A percentile compares a stretch with the other conserved stretches of the same genome.
Evolutionary conservation across 1,139 yeast species (phyloP).

Genomic region (Lodderomyces parapsilosis): DNA sequence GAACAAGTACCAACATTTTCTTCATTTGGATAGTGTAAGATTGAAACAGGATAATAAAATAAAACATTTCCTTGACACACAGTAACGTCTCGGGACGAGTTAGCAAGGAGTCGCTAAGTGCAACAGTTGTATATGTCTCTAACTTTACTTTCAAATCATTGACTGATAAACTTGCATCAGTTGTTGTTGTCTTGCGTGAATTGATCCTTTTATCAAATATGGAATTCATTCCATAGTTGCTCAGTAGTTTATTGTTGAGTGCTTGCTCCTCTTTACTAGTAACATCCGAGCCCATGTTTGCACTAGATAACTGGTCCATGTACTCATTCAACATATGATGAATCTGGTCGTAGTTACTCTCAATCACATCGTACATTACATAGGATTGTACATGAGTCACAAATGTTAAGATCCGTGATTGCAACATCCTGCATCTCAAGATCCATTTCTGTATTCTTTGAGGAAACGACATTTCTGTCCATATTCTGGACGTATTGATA

Average conservation of each 20-base stretch:
- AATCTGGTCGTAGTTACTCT: constrained; percentile 43
- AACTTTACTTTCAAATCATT: constrained; percentile 50
- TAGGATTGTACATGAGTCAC: constrained; percentile 56
- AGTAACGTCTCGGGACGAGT: constrained; percentile 59
- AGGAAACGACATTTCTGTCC: constrained; percentile 54
- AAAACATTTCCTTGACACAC: constrained; percentile 44
- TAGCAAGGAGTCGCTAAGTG: constrained; percentile 66
- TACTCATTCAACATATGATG: neutral
- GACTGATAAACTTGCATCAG: constrained; percentile 21
- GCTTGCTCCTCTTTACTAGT: constrained; percentile 3
- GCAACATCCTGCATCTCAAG: constrained; percentile 52
- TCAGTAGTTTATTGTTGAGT: constrained; percentile 6
- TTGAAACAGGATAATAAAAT: constrained; percentile 53
- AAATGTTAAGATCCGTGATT: constrained; percentile 63
- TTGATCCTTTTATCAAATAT: constrained; percentile 32
- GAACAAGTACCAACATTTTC: constrained; percentile 54
- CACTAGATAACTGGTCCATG: neutral
- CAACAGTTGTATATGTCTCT: constrained; percentile 60
- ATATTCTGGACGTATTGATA: constrained; percentile 61
- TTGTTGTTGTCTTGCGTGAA: constrained; percentile 4
- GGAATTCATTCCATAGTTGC: constrained; percentile 15
- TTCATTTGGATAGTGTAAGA: constrained; percentile 54
- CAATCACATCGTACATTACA: constrained; percentile 61
- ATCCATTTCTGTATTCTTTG: constrained; percentile 55
- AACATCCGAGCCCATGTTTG: neutral